Base-by-base conservation (phyloP, 2,329 filamentous ascomycete genomes). In the Westerdykella aurantiaca region DNA sequence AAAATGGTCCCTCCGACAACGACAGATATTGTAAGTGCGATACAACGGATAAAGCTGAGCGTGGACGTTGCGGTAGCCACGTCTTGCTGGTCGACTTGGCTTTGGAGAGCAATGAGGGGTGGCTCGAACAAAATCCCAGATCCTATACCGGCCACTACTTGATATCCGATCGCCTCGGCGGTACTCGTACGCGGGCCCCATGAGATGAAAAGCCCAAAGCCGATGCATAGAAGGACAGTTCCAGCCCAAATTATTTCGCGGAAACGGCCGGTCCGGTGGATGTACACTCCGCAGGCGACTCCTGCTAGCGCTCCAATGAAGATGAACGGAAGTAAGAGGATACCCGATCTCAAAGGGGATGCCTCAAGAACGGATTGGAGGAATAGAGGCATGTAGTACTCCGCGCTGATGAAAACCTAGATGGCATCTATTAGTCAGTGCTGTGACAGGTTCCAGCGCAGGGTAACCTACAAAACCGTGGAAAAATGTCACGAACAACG, bases 371-470 rank as follows among this genome's bases (percentile, higher is more conserved):
- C 83, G 2, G 81, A 76, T 60, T 90, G 86, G 42, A 87, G 82
- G 65, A 83, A 89, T 0, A 88, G 72, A 0, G 86, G 86, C 21
- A 88, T 70, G 55, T 85, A 89, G 64, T 86, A 89, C 39, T 81
- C 78, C 1, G 74, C 74, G 0, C 76, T 79, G 34, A 85, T 65
- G 48, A 65, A 64, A 13, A 61, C 54, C 55, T 60, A 35, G 2
- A 10, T 7, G 11, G 10, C 7, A 29, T 29, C 11, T 31, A 5
- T 33, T 38, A 18, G 22, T 38, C 29, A 47, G 31, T 42, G 29
- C 13, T 5, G n/a, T 29, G 17, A 11, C 22, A 1, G 1, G 23
- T 25, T 12, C 11, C n/a, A 13, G 31, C 10, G 21, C 31, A 25
- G 13, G 29, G 31, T 29, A 29, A 57, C 65, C 44, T 58, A 68